These are phyloP conservation scores for Pistacia vera DNA, from an alignment of 345 rosid species.

Conservation along the genomic window DNA sequence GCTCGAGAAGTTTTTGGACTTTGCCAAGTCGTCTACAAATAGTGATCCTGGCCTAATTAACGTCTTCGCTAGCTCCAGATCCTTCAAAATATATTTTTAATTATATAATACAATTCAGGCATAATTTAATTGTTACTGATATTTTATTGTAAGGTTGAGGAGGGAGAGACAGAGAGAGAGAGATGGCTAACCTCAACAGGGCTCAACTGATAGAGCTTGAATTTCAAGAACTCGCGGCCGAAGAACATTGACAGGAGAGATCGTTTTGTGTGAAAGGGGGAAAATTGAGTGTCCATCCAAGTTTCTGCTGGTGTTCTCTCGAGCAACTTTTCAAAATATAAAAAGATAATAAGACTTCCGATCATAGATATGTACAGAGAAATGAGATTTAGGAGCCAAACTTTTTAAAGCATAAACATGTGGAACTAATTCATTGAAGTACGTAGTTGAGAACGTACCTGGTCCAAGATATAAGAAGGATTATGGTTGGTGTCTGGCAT, in stretches of 20 bases:
- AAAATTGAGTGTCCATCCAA: conserved; percentile 32
- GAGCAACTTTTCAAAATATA: not conserved
- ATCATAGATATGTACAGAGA: too few relatives aligned
- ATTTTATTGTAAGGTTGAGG: not conserved
- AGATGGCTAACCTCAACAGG: conserved; percentile 19
- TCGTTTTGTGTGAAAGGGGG: conserved; percentile 7
- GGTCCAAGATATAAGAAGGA: conserved; percentile 29
- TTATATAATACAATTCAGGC: too few relatives aligned
- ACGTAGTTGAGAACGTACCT: conserved; percentile 11
- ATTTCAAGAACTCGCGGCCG: conserved; percentile 31
- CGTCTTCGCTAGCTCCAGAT: conserved; percentile 35
- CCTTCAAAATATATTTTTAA: conserved; percentile 13
- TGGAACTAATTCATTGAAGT: not conserved
- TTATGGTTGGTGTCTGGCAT: conserved; percentile 35
- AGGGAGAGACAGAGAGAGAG: not conserved
- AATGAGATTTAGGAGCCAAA: too few relatives aligned
- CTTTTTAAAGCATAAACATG: not conserved
- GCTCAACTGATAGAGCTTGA: conserved; percentile 31
- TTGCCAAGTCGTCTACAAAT: conserved; percentile 14
- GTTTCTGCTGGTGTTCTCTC: not conserved
- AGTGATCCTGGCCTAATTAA: conserved; percentile 28
- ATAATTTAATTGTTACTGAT: too few relatives aligned
- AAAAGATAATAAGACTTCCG: not conserved
- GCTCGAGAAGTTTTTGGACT: conserved; percentile 14
- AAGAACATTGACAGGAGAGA: conserved; percentile 12